Conservation (phyloP, 1,139 yeast genomes). For the Nakaseomyces sp. region DNA sequence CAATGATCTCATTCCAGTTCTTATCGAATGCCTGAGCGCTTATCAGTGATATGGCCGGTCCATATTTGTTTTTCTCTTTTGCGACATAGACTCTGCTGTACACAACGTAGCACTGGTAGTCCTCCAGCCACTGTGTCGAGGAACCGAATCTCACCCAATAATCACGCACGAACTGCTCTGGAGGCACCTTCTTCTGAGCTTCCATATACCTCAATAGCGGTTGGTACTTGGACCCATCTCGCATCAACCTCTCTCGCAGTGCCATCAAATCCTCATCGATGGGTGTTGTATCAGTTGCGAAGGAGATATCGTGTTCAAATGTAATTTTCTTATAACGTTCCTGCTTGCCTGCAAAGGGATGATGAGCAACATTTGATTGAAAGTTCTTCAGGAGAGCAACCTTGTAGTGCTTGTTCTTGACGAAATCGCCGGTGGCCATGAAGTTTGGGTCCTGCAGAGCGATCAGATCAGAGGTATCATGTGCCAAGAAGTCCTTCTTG, state of each 20-base stretch:
- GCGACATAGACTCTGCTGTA: constrained; percentile 12
- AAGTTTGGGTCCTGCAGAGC: background rate
- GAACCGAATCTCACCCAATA: constrained; percentile 21
- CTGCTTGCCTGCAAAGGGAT: background rate
- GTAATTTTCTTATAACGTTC: background rate
- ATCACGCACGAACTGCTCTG: too few relatives aligned
- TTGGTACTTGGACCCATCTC: too few relatives aligned
- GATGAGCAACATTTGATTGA: background rate
- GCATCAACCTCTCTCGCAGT: too few relatives aligned
- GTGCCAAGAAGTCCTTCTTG: background rate
- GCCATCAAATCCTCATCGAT: too few relatives aligned
- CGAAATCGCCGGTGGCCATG: background rate
- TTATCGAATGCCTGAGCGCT: constrained; percentile 19
- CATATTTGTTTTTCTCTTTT: background rate
- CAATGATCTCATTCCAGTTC: constrained; percentile 18
- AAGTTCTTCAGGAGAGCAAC: background rate
- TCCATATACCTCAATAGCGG: too few relatives aligned
- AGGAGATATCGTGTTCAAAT: background rate
- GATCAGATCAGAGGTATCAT: background rate
- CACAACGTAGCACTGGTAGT: constrained; percentile 16
- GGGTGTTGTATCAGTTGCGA: too few relatives aligned
- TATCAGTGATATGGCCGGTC: constrained; percentile 11
- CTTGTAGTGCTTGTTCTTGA: background rate
- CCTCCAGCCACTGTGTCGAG: constrained; percentile 18
- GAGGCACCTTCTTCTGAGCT: too few relatives aligned